Percentiles rank a stretch among this genome's conserved stretches.
Evolutionary conservation across 805 yeast species (phyloP).

Genomic region (Blastobotrys mokoenaii): DNA sequence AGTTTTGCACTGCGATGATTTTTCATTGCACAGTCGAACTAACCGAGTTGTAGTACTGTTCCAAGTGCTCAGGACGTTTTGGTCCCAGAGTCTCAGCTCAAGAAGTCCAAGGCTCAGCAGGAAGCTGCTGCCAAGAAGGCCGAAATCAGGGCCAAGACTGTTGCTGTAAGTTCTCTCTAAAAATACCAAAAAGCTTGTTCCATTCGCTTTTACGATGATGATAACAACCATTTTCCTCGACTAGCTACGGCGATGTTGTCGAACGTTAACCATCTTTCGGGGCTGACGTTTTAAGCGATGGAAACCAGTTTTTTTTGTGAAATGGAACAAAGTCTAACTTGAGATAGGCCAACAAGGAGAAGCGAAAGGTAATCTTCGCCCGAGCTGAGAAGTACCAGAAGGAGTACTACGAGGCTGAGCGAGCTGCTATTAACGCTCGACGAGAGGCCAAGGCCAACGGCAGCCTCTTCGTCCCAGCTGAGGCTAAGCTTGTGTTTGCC

Average conservation of each 20-base stretch:
- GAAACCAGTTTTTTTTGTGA: background rate
- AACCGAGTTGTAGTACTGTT: conserved; percentile 37
- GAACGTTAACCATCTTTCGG: conserved; percentile 82
- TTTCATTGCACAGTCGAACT: background rate
- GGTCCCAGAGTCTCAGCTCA: conserved; percentile 48
- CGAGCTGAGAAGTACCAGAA: conserved; percentile 94
- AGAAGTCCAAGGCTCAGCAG: conserved; percentile 47
- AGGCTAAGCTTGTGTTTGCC: conserved; percentile 88
- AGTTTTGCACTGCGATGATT: too few species aligned
- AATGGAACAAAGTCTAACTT: background rate
- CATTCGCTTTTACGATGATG: conserved; percentile 29
- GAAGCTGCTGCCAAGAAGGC: conserved; percentile 38
- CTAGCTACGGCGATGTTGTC: conserved; percentile 68
- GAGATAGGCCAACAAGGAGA: conserved; percentile 18
- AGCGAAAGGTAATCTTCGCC: conserved; percentile 55
- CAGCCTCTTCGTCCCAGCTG: conserved; percentile 89
- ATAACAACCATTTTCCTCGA: conserved; percentile 44
- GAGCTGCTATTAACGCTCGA: conserved; percentile 71
- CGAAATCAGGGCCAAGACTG: conserved; percentile 6
- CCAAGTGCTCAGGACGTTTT: conserved; percentile 24
- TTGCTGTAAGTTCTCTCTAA: conserved; percentile 4
- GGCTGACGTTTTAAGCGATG: conserved; percentile 40
- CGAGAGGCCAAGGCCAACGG: conserved; percentile 92
- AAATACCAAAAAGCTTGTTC: background rate
- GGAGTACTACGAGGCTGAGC: conserved; percentile 90